Evolutionary conservation across 1,139 yeast genomes (phyloP).

Genomic region (Scheffersomyces cryptocercus): DNA sequence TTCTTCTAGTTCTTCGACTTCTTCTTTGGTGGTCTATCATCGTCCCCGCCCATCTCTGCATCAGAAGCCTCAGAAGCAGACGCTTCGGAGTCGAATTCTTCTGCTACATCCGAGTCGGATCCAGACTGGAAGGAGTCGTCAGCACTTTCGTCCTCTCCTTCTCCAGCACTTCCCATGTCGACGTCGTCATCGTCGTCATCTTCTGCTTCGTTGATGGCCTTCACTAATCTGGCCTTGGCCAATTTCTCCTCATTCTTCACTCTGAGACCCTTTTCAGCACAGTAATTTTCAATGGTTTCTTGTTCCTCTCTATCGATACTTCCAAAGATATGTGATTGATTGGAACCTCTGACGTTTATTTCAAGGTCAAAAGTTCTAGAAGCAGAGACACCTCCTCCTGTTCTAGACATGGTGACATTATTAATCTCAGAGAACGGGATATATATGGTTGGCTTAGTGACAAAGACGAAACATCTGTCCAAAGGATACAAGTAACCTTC

Average conservation of each 20-base stretch:
- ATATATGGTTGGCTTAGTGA: conserved; percentile 91
- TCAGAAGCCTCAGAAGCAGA: conserved; percentile 38
- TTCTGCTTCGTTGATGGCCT: conserved; percentile 70
- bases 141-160: conserved; percentile 65
- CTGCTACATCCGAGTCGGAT: conserved; percentile 75
- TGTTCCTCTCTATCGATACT: conserved; percentile 92
- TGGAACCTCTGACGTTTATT: conserved; percentile 64
- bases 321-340: conserved; percentile 79
- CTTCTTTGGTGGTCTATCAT: conserved; percentile 45
- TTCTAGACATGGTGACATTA: conserved; percentile 80
- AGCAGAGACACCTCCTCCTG: conserved; percentile 77
- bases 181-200: conserved; percentile 69
- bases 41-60: conserved; percentile 36
- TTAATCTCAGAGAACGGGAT: conserved; percentile 84
- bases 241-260: conserved; percentile 89
- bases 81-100: conserved; percentile 82
- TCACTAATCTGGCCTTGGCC: conserved; percentile 77
- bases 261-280: conserved; percentile 73
- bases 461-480: conserved; percentile 86
- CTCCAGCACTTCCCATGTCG: conserved; percentile 77
- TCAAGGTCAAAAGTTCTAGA: conserved; percentile 93
- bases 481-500: conserved; percentile 92
- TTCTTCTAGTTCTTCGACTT: conserved; percentile 35
- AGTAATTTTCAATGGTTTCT: conserved; percentile 69
- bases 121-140: conserved; percentile 69